phyloP scores from a whole-genome alignment of 345 rosid genomes.

The Aethionema arabicum region DNA sequence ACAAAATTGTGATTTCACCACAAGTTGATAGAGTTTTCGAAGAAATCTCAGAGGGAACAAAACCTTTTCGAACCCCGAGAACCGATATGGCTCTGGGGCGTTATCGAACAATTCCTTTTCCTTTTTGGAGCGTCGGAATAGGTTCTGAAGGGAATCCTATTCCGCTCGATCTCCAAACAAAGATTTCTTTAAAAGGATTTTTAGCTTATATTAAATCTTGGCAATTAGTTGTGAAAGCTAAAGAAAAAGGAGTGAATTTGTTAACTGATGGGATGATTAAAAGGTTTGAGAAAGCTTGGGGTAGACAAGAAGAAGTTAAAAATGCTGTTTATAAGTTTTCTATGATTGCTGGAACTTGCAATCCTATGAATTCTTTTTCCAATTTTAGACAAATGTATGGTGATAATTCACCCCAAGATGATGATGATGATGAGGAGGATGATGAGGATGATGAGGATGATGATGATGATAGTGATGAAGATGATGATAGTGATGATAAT shows the following conservation, averaged over 20 bases:
- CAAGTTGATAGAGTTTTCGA: constrained; percentile 38
- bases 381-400: neutral
- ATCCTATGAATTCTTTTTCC: neutral
- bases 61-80: constrained; percentile 31
- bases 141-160: constrained; percentile 49
- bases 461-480: too few species aligned
- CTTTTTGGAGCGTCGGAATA: constrained; percentile 45
- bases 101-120: constrained; percentile 50
- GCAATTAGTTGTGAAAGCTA: constrained; percentile 42
- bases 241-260: constrained; percentile 50
- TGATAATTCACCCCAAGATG: too few species aligned
- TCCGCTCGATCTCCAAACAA: constrained; percentile 43
- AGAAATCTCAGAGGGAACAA: constrained; percentile 37
- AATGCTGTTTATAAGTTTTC: constrained; percentile 40
- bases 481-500: neutral
- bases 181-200: constrained; percentile 43
- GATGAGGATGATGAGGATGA: too few species aligned
- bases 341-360: constrained; percentile 50
- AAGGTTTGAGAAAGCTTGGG: constrained; percentile 48
- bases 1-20: constrained; percentile 35
- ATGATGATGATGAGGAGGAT: too few species aligned
- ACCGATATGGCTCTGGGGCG: constrained; percentile 22
- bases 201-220: constrained; percentile 38
- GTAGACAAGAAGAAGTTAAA: constrained; percentile 31
- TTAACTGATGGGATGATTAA: constrained; percentile 36